Percentiles rank a stretch among this genome's conserved stretches.
Conservation (phyloP, 768 basidiomycete genomes). For the Mycena rebaudengoi region DNA sequence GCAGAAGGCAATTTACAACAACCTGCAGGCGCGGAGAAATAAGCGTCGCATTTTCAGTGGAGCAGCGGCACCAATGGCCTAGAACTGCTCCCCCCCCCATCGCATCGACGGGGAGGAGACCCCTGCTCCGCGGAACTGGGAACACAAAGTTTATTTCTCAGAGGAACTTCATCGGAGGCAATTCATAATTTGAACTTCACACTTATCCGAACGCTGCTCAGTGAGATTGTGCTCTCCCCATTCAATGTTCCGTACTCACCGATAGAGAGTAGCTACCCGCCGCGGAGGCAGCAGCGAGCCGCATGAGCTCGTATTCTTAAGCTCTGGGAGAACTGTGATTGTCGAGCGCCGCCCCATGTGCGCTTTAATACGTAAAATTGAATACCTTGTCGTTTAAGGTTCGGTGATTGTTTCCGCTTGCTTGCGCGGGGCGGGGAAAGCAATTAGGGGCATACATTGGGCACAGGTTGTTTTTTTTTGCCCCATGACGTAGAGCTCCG, state of each 20-base stretch:
- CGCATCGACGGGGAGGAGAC: not conserved
- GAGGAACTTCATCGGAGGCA: too few species aligned
- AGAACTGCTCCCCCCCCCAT: not conserved
- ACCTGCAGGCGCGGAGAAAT: too few species aligned
- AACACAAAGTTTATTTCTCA: too few species aligned
- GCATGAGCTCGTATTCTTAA: too few species aligned
- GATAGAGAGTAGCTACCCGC: slow-evolving; percentile 1
- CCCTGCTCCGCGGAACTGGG: not conserved
- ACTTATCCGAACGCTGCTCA: slow-evolving; percentile 4
- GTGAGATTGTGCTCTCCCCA: not conserved
- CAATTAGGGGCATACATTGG: not conserved
- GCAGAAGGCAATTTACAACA: too few species aligned
- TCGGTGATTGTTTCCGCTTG: slow-evolving; percentile 9
- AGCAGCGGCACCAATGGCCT: not conserved
- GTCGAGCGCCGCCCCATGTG: too few species aligned
- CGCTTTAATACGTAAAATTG: slow-evolving; percentile 19
- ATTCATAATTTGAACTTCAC: slow-evolving; percentile 23
- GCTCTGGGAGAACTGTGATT: too few species aligned
- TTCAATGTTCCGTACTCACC: not conserved
- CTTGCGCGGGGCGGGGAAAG: not conserved
- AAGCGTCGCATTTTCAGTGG: too few species aligned
- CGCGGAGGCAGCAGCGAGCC: too few species aligned
- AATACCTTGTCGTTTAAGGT: slow-evolving; percentile 28
- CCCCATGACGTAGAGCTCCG: slow-evolving; percentile 6
- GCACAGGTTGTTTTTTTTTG: not conserved